Evolutionary conservation across 2,329 filamentous ascomycete species (phyloP).

Genomic region (Plectosphaerella sp.): DNA sequence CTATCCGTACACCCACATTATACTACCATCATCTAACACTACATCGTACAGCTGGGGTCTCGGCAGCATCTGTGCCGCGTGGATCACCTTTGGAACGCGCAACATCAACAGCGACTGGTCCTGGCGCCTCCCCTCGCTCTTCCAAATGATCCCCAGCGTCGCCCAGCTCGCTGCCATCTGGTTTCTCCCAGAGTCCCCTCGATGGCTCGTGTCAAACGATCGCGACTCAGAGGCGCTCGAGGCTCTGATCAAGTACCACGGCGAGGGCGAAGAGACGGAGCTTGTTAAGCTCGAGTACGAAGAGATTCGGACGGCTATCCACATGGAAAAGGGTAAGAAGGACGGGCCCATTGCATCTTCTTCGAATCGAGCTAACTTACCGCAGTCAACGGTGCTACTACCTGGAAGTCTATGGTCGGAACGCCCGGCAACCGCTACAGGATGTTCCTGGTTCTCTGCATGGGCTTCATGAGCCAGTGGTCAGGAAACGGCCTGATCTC

Average conservation of each 20-base stretch:
- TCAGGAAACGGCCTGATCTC: conserved; percentile 23
- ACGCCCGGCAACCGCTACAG: conserved; percentile 32
- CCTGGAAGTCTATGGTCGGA: conserved; percentile 26
- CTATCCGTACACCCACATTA: background rate
- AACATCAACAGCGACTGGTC: background rate
- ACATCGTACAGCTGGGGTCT: conserved; percentile 28
- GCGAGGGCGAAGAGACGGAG: conserved; percentile 40
- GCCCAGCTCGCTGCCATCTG: conserved; percentile 15
- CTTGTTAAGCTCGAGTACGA: conserved; percentile 46
- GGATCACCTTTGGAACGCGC: conserved; percentile 6
- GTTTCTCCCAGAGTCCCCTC: conserved; percentile 13
- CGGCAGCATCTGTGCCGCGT: conserved; percentile 2
- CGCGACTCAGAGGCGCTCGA: conserved; percentile 43
- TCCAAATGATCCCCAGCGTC: conserved; percentile 16
- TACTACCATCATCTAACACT: no score
- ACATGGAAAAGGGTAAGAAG: conserved; percentile 29
- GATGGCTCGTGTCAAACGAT: conserved; percentile 35
- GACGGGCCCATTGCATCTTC: conserved; percentile 13
- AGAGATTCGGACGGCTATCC: conserved; percentile 42
- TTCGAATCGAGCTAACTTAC: conserved; percentile 17
- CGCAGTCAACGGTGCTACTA: conserved; percentile 19
- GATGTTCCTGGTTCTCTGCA: conserved; percentile 34
- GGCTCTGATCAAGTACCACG: conserved; percentile 49
- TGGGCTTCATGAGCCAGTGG: conserved; percentile 39
- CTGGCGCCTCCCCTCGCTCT: conserved; percentile 7